Conservation (phyloP, 352 stramenopile genomes). For the Peronospora tabacina region DNA sequence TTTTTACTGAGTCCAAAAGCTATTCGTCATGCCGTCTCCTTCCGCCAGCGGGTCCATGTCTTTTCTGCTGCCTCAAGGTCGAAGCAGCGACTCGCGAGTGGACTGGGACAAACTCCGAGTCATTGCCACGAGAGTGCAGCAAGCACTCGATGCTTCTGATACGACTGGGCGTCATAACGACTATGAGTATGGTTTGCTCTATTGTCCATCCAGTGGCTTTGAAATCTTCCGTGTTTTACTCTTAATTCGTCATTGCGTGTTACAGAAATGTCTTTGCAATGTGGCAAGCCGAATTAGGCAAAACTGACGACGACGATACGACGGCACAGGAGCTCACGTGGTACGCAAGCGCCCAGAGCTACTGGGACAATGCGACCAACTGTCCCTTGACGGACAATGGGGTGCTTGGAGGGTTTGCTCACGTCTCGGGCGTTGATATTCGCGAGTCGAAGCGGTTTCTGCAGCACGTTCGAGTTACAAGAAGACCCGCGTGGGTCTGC, state of each 20-base stretch:
- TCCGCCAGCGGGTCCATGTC: neutral
- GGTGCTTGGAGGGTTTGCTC: constrained; percentile 88
- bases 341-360: constrained; percentile 71
- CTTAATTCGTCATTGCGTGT: neutral
- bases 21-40: no score
- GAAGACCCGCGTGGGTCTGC: constrained; percentile 43
- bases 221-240: neutral
- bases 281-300: constrained; percentile 55
- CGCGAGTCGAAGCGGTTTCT: constrained; percentile 62
- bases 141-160: constrained; percentile 46
- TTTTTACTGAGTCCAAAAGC: no score
- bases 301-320: neutral
- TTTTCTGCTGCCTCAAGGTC: constrained; percentile 11
- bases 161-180: constrained; percentile 50
- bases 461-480: constrained; percentile 31
- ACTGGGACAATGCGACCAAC: constrained; percentile 86
- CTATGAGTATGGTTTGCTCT: constrained; percentile 38
- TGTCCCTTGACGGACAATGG: constrained; percentile 90
- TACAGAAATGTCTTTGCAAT: constrained; percentile 61
- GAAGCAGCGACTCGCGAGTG: constrained; percentile 29
- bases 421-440: constrained; percentile 79
- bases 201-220: neutral
- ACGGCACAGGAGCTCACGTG: constrained; percentile 31
- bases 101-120: constrained; percentile 50
- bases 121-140: constrained; percentile 50